Conservation (phyloP, 2,329 filamentous ascomycete genomes). For the Thielaviopsis ethacetica region DNA sequence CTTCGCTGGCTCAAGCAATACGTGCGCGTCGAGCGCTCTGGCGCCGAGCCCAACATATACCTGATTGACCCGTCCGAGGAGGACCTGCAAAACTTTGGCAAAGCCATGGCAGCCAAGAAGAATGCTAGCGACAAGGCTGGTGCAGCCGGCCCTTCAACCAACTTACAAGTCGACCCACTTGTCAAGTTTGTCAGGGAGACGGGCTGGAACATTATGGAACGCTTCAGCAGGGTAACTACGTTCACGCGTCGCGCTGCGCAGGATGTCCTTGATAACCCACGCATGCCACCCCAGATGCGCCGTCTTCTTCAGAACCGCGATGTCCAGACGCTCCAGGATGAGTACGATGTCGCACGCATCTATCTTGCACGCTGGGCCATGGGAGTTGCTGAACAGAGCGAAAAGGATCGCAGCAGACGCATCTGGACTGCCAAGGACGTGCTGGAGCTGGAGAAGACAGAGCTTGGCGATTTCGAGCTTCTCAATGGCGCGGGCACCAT, state of each 20-base stretch:
- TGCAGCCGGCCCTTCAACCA: conserved; percentile 24
- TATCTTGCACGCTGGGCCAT: conserved; percentile 96
- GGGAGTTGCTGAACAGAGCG: conserved; percentile 95
- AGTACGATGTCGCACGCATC: conserved; percentile 89
- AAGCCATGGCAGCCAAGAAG: conserved; percentile 21
- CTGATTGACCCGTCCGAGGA: conserved; percentile 75
- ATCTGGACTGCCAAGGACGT: conserved; percentile 92
- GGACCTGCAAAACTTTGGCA: conserved; percentile 62
- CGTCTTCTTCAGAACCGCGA: conserved; percentile 79
- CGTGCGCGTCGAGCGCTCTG: conserved; percentile 65
- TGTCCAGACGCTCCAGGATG: conserved; percentile 86
- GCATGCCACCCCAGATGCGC: conserved; percentile 73
- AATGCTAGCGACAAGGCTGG: conserved; percentile 22
- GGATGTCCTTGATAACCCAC: conserved; percentile 80
- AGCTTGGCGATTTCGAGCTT: conserved; percentile 90
- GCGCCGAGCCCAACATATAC: conserved; percentile 79
- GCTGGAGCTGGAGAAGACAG: conserved; percentile 83
- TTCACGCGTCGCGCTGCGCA: conserved; percentile 87
- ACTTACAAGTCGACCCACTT: conserved; percentile 68
- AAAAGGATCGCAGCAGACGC: conserved; percentile 66
- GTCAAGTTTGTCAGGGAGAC: conserved; percentile 90
- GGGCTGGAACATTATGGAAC: conserved; percentile 90
- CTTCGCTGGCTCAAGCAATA: conserved; percentile 80
- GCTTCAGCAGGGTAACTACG: conserved; percentile 91
- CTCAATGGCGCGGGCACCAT: conserved; percentile 63